Conservation (phyloP, 2,329 filamentous ascomycete species). For the Trichophyton verrucosum region DNA sequence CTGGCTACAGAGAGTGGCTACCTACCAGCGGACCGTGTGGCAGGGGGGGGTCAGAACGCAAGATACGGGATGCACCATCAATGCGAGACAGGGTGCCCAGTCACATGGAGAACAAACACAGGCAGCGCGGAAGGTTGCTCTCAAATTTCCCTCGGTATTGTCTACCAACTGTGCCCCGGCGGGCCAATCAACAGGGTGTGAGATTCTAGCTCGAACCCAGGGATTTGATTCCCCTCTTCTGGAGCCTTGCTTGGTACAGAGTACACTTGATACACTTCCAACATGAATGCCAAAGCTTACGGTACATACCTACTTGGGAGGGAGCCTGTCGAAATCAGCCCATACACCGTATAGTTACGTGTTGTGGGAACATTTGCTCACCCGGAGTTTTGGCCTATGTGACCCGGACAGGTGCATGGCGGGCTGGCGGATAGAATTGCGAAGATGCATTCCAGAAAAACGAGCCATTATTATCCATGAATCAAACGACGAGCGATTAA, state of each 20-base stretch:
- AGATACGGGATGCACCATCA: slow-evolving; percentile 1
- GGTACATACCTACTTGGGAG: neutral
- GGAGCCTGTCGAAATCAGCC: neutral
- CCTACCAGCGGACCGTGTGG: neutral
- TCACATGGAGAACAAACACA: neutral
- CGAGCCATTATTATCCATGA: neutral
- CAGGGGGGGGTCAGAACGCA: neutral
- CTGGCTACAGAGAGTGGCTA: neutral
- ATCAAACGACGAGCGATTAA: neutral
- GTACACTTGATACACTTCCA: neutral
- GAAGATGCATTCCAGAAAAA: neutral
- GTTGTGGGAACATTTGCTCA: neutral
- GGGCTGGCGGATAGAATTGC: neutral
- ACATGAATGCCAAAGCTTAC: neutral
- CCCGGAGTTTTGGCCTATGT: neutral
- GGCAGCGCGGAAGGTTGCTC: neutral
- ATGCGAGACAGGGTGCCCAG: slow-evolving; percentile 2
- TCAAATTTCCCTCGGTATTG: neutral
- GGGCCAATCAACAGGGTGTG: neutral
- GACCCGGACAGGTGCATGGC: neutral
- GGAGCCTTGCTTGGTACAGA: neutral
- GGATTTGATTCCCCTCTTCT: neutral
- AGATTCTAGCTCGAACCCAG: neutral
- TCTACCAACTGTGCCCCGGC: neutral
- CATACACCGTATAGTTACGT: neutral